Percentiles rank a stretch among this genome's conserved stretches.
These are phyloP conservation scores for Colletotrichum godetiae DNA, from an alignment of 2,329 filamentous ascomycete species.

Conservation along the genomic window DNA sequence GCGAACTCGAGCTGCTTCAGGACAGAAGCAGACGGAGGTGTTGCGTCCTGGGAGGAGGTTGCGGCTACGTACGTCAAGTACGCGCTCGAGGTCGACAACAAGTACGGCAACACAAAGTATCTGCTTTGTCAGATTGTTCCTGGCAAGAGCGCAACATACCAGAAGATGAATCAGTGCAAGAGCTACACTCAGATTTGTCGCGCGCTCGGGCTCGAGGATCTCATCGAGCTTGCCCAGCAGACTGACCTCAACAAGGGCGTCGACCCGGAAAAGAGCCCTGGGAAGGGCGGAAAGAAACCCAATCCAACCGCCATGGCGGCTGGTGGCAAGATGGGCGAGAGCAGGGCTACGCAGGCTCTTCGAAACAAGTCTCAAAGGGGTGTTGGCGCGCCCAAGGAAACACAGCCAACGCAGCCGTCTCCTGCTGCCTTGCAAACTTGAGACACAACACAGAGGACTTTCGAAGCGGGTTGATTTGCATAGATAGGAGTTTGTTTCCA, in stretches of 20 bases:
- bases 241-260: conserved; percentile 74
- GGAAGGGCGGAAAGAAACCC: conserved; percentile 46
- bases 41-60: conserved; percentile 80
- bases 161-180: conserved; percentile 71
- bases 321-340: conserved; percentile 57
- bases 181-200: conserved; percentile 78
- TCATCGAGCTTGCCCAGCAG: conserved; percentile 72
- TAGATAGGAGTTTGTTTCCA: conserved; percentile 30
- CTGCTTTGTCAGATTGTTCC: conserved; percentile 87
- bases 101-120: conserved; percentile 93
- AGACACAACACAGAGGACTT: neutral
- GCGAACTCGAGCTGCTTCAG: conserved; percentile 91
- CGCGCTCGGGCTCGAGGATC: conserved; percentile 70
- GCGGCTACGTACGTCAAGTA: conserved; percentile 79
- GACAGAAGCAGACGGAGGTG: conserved; percentile 73
- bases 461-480: neutral
- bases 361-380: conserved; percentile 48
- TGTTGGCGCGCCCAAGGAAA: conserved; percentile 18
- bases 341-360: conserved; percentile 15
- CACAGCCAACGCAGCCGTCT: conserved; percentile 35
- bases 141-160: conserved; percentile 76
- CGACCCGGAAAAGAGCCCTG: conserved; percentile 56
- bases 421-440: conserved; percentile 38
- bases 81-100: conserved; percentile 83
- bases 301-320: conserved; percentile 59